A percentile compares a stretch with the other conserved stretches of the same genome.
Conservation (phyloP, 148 eudicot species). For the Nepenthes gracilis region DNA sequence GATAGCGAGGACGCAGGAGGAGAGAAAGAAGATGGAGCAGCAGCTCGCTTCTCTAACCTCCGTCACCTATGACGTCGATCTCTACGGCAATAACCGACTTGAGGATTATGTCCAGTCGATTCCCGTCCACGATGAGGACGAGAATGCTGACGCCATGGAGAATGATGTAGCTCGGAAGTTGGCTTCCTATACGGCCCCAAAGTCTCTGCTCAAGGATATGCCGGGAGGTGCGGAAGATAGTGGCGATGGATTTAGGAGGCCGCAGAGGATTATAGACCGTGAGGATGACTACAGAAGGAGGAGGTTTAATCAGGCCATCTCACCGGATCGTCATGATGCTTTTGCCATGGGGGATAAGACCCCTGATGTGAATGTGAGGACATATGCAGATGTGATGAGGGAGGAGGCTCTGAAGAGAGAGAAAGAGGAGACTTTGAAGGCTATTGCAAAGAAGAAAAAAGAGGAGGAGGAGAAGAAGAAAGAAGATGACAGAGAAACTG, state of each 20-base stretch:
- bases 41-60: constrained; percentile 57
- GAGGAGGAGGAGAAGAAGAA: constrained; percentile 54
- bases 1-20: constrained; percentile 76
- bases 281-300: constrained; percentile 72
- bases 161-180: constrained; percentile 51
- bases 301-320: constrained; percentile 56
- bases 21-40: constrained; percentile 77
- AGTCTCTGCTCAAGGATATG: constrained; percentile 60
- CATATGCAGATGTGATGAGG: constrained; percentile 79
- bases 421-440: constrained; percentile 54
- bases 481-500: constrained; percentile 30
- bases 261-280: constrained; percentile 66
- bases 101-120: constrained; percentile 65
- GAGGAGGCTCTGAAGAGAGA: constrained; percentile 71
- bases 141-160: constrained; percentile 37
- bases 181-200: constrained; percentile 81
- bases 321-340: constrained; percentile 77
- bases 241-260: constrained; percentile 49
- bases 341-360: constrained; percentile 81
- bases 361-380: constrained; percentile 62
- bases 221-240: constrained; percentile 62
- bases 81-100: constrained; percentile 45
- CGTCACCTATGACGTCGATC: constrained; percentile 57
- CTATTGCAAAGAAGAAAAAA: constrained; percentile 60
- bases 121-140: constrained; percentile 76